Base-by-base conservation (phyloP, 345 rosid genomes). In the Pistacia vera region DNA sequence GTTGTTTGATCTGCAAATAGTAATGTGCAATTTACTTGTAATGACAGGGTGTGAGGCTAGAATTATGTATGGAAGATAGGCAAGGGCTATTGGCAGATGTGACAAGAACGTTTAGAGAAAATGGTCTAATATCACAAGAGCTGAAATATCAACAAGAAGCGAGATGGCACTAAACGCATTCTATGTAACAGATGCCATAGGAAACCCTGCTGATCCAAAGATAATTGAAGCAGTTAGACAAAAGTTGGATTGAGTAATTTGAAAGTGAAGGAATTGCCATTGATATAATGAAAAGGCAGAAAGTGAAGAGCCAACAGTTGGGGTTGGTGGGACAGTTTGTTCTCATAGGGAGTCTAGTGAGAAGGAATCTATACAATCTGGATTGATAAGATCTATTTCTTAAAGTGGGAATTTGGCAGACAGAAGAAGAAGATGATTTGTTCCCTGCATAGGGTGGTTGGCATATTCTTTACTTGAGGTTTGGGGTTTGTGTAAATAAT, bases 31-130 rank as follows among this genome's bases (percentile, higher is more conserved):
- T 11, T 35, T 57, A 58, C 66, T 3, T 20, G 38, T 12, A 17
- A 64, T 7, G 5, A 22, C 85, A 93, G 97, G 99, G 98, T 64
- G 89, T 93, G 78, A 92, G 97, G 79, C 85, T 96, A 35, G 98
- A 96, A 81, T 66, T 96, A 57, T 82, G 85, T 77, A 83, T 86
- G 38, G 63, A 79, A 0, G 98, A 96, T 77, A 87, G 81, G 70
- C 93, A 80, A 70, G 92, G 97, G 10, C 91, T 96, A 51, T 81
- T 96, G 58, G 97, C 97, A 0, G 95, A 90, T 59, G 99, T 93
- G 59, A 96, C 97, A 0, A 73, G 98, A 78, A 96, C 98, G 1
- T 96, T 96, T 63, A 82, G 99, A 52, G 99, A 96, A 77, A 93
- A 93, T 71, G 91, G 97, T 41, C 90, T 8, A 92, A 93, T 58